phyloP scores from a whole-genome alignment of 495 filamentous ascomycete genomes.

The Lophiostoma macrostomum region DNA sequence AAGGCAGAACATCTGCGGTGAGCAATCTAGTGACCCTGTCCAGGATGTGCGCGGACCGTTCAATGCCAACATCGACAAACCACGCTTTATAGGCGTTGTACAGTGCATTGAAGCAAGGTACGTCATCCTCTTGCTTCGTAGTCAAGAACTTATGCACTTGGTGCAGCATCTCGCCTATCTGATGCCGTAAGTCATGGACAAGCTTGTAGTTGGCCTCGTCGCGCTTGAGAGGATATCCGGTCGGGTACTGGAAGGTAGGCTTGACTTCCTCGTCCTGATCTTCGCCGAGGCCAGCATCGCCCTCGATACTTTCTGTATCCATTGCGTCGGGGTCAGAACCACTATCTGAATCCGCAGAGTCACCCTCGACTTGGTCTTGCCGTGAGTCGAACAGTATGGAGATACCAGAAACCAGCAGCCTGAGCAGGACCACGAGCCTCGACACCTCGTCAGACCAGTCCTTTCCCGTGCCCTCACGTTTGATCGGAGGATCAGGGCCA shows the following conservation, averaged over 20 bases:
- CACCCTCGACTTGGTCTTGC: conserved; percentile 40
- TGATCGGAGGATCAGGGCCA: conserved; percentile 76
- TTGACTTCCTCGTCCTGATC: conserved; percentile 80
- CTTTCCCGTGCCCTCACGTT: conserved; percentile 90
- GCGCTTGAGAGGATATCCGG: conserved; percentile 75
- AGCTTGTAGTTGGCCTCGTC: conserved; percentile 62
- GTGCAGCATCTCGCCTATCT: conserved; percentile 76
- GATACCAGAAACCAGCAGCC: conserved; percentile 82
- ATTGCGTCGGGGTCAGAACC: conserved; percentile 51
- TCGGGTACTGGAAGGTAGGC: conserved; percentile 77
- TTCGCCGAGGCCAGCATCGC: conserved; percentile 63
- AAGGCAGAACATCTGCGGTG: conserved; percentile 78
- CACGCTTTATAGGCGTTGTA: conserved; percentile 93
- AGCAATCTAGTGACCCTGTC: conserved; percentile 82
- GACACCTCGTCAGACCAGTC: conserved; percentile 98
- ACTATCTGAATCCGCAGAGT: conserved; percentile 5
- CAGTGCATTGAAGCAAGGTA: conserved; percentile 86
- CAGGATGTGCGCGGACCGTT: conserved; percentile 88
- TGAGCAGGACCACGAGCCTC: conserved; percentile 78
- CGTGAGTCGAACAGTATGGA: conserved; percentile 83
- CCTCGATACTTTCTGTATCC: conserved; percentile 33
- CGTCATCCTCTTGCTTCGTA: conserved; percentile 87
- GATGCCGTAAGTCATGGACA: conserved; percentile 76
- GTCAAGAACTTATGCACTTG: conserved; percentile 79
- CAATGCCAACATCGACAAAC: conserved; percentile 96